Base-by-base conservation (phyloP, 1,284 basidiomycete genomes). In the Ceratobasidium sp. region DNA sequence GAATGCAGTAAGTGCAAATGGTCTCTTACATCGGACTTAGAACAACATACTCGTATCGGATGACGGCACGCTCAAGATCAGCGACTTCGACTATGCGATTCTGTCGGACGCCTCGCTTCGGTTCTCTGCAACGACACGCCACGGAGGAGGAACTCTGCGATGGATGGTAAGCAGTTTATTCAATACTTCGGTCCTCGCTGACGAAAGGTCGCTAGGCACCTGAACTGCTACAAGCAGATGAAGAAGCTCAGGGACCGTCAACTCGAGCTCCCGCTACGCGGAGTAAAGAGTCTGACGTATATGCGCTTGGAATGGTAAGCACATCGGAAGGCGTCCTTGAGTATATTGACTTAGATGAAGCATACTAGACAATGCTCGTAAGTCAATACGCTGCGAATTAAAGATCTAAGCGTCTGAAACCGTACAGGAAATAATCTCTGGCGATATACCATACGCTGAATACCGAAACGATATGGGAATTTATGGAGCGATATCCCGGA, bases 281-380 rank as follows among this genome's bases (percentile, higher is more conserved):
- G n/a, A 51, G 19, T 24, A 17, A 5, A 51, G 50, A 24, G n/a
- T n/a, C 50, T 4, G 50, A 51, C 19, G 15, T 51, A 19, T 51
- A 51, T 24, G 50, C 50, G 19, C 50, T 51, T 51, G 50, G 50
- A 51, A 51, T 51, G 50, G 50, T 51, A 51, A 5, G 50, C n/a
- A n/a, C n/a, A n/a, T n/a, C n/a, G n/a, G n/a, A n/a, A n/a, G n/a
- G n/a, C n/a, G n/a, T n/a, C 15, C 24, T 51, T 51, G 19, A 51
- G 19, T 6, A 19, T 51, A 24, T 51, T 51, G 50, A 17, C 19
- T 5, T n/a, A 17, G 6, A 51, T 51, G 3, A 5, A 5, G 4
- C 50, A 17, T 36, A 8, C 33, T 31, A n/a, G n/a, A n/a, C 22
- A 7, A 4, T n/a, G 50, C 50, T n/a, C 15, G 24, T n/a, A n/a